Percentiles rank a stretch among this genome's conserved stretches.
phyloP scores from a whole-genome alignment of 495 filamentous ascomycete genomes.

The Usnea hakonensis region DNA sequence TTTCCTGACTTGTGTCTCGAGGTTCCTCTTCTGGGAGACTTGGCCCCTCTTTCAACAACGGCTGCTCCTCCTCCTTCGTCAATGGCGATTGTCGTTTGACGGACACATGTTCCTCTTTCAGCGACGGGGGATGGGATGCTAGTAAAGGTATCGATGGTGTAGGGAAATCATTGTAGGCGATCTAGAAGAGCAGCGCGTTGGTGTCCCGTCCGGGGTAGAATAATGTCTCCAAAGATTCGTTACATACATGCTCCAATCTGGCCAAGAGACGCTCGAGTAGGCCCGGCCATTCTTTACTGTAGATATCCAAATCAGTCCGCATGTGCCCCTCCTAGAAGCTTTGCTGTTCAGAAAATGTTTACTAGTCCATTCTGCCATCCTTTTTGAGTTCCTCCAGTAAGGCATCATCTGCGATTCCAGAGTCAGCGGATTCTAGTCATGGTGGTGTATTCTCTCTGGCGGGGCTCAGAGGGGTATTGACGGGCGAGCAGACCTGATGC shows the following conservation, averaged over 20 bases:
- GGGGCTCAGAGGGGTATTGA: neutral
- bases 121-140: conserved; percentile 19
- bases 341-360: conserved; percentile 27
- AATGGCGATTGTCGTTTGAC: conserved; percentile 1
- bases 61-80: no score
- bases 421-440: conserved; percentile 6
- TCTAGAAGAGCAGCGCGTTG: conserved; percentile 33
- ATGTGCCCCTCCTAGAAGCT: no score
- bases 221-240: neutral
- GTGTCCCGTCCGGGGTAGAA: conserved; percentile 8
- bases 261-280: conserved; percentile 45
- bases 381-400: conserved; percentile 54
- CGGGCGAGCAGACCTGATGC: neutral
- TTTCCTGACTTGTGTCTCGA: neutral
- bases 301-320: conserved; percentile 25
- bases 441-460: neutral
- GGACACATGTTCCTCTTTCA: conserved; percentile 16
- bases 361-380: conserved; percentile 65
- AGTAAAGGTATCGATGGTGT: conserved; percentile 37
- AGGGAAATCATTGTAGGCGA: conserved; percentile 47
- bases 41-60: neutral
- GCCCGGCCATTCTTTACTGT: conserved; percentile 47
- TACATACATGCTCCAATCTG: conserved; percentile 46
- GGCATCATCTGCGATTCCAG: conserved; percentile 45
- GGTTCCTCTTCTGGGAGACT: neutral